Evolutionary conservation across 768 basidiomycete species (phyloP), one percentile per base, ranked within the genome.

Genomic region (Favolaschia claudopus): DNA sequence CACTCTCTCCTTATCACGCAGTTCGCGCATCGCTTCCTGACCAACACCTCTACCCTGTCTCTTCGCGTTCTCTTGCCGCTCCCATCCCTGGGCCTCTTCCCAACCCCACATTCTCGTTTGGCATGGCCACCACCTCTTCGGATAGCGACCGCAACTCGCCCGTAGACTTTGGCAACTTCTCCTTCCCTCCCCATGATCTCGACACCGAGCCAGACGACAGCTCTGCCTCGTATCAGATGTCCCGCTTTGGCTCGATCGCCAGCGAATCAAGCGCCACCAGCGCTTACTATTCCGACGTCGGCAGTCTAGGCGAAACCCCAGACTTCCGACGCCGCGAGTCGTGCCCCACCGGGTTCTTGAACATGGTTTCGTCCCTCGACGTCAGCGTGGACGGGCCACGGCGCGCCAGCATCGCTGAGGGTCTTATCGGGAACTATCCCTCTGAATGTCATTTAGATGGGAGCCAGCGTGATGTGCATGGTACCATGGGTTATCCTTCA

Each of bases 101-200:
- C 2, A 78, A 79, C 5, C 85, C 85, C 36, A 82, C 81, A 53
- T 89, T 85, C 75, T 85, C 85, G 42, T 89, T 89, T 62, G 87
- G 87, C 56, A 79, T 81, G 10, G 83, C 87, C 27, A 83, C 76
- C 46, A 81, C 81, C 3, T 77, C 69, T 17, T 65, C 76, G 2
- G 81, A 79, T 55, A 80, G 81, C 53, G 86, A 88, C 46, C 76
- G 79, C 45, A 80, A 79, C 44, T 86, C 87, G 9, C 85, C 87
- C 5, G 85, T 78, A 79, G 28, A 62, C 34, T 68, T 77, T 25
- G 70, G 73, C 47, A 79, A 80, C 2, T 84, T 81, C 70, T 72
- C 65, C 62, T 85, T 81, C 74, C 79, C 70, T 56, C 79, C 72
- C 28, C 72, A 76, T 52, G 85, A 86, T 46, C 74, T 78, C 24